These are phyloP conservation scores for Iris pallida DNA, from an alignment of 116 monocot species.

Conservation along the genomic window DNA sequence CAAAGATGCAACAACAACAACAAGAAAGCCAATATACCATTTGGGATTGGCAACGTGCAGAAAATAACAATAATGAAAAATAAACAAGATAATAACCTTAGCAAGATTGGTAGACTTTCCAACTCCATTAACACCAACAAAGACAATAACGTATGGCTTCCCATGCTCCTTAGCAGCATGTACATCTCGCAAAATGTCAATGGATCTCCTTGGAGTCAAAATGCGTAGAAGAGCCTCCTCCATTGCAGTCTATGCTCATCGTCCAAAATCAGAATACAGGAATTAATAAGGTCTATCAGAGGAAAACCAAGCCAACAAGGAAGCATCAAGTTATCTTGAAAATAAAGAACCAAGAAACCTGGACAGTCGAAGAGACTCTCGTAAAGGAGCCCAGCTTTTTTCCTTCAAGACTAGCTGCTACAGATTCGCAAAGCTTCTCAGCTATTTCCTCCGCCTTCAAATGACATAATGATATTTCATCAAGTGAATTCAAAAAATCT, in stretches of 20 bases:
- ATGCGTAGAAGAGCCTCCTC: constrained; percentile 95
- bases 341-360: constrained; percentile 38
- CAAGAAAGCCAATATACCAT: too few relatives aligned
- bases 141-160: constrained; percentile 92
- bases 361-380: constrained; percentile 91
- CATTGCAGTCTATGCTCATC: constrained; percentile 78
- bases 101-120: constrained; percentile 99
- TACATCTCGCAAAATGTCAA: constrained; percentile 97
- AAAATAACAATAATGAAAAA: neutral
- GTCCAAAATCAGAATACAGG: neutral
- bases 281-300: neutral
- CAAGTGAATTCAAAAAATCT: neutral
- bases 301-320: neutral
- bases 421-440: constrained; percentile 97
- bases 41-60: too few relatives aligned
- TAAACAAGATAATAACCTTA: constrained; percentile 39
- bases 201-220: constrained; percentile 85
- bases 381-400: constrained; percentile 96
- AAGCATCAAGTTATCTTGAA: neutral
- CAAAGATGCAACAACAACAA: too few relatives aligned
- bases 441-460: constrained; percentile 95
- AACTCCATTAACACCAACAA: constrained; percentile 98
- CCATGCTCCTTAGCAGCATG: constrained; percentile 97
- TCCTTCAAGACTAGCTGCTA: constrained; percentile 91
- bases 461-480: constrained; percentile 3